phyloP scores from a whole-genome alignment of 1,284 basidiomycete genomes.

The Bondarzewia mesenterica region DNA sequence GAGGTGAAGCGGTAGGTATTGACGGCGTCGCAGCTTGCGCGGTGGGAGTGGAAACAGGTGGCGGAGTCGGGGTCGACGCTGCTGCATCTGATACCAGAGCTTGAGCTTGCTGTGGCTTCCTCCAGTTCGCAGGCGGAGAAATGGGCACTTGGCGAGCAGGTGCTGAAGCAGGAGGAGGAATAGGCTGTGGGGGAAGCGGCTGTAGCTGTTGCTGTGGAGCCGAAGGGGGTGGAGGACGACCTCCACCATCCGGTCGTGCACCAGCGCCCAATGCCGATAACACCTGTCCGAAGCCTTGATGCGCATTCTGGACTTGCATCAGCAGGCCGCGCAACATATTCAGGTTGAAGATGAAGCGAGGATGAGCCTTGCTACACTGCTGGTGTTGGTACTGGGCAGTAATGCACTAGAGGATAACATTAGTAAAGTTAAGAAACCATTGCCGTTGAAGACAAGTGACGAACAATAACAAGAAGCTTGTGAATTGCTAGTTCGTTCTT shows the following conservation, averaged over 20 bases:
- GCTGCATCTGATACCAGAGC: conserved; percentile 5
- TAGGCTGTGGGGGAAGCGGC: not conserved
- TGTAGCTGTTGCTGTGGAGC: conserved; percentile 2
- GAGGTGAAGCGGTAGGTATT: conserved; percentile 35
- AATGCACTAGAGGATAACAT: conserved; percentile 30
- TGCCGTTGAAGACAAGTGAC: conserved; percentile 14
- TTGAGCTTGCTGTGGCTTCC: not conserved
- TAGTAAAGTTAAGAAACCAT: not conserved
- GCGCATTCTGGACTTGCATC: not conserved
- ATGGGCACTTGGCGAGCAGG: conserved; percentile 3
- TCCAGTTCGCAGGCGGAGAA: conserved; percentile 4
- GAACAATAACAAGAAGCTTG: conserved; percentile 45
- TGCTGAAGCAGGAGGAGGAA: not conserved
- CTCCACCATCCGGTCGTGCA: not conserved
- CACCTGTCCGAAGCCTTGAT: not conserved
- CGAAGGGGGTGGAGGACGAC: not conserved
- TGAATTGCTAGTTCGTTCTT: conserved; percentile 35
- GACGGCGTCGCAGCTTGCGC: conserved; percentile 43
- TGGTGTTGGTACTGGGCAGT: conserved; percentile 44
- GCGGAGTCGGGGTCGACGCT: conserved; percentile 30
- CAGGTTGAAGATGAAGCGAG: conserved; percentile 41
- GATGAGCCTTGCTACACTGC: conserved; percentile 32
- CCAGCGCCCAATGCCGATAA: not conserved
- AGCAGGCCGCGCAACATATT: conserved; percentile 12
- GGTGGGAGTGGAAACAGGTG: conserved; percentile 42